Percentiles rank a stretch among this genome's conserved stretches.
Conservation (phyloP, 2,329 filamentous ascomycete species). For the Pestalotiopsis fici region DNA sequence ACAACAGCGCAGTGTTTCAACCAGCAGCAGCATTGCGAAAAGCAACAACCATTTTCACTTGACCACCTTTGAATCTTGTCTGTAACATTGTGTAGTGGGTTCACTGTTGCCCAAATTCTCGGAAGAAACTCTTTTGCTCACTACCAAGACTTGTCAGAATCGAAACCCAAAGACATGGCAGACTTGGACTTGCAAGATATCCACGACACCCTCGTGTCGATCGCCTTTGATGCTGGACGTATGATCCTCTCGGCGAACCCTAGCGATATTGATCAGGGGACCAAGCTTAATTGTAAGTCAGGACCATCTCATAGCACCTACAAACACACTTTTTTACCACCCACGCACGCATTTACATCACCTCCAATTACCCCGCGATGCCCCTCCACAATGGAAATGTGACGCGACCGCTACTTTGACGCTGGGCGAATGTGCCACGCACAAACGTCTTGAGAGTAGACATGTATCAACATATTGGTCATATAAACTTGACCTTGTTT, state of each 20-base stretch:
- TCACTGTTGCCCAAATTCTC: background rate
- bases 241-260: conserved; percentile 66
- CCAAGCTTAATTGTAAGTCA: conserved; percentile 65
- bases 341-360: background rate
- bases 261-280: conserved; percentile 55
- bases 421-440: too few species aligned
- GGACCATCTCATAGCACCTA: too few species aligned
- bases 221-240: conserved; percentile 64
- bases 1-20: background rate
- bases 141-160: background rate
- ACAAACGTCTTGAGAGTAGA: background rate
- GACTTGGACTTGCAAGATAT: conserved; percentile 61
- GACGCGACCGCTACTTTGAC: background rate
- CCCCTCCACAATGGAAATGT: conserved; percentile 14
- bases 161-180: conserved; percentile 41
- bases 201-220: conserved; percentile 59
- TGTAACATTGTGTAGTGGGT: too few species aligned
- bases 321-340: too few species aligned
- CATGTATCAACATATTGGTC: too few species aligned
- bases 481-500: too few species aligned
- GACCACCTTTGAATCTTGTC: too few species aligned
- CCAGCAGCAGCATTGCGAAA: background rate
- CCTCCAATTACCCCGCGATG: conserved; percentile 18
- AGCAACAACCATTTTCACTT: background rate
- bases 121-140: background rate